Percentiles rank a stretch among this genome's conserved stretches.
Evolutionary conservation across 768 basidiomycete species (phyloP).

Genomic region (Lentinula aciculospora): DNA sequence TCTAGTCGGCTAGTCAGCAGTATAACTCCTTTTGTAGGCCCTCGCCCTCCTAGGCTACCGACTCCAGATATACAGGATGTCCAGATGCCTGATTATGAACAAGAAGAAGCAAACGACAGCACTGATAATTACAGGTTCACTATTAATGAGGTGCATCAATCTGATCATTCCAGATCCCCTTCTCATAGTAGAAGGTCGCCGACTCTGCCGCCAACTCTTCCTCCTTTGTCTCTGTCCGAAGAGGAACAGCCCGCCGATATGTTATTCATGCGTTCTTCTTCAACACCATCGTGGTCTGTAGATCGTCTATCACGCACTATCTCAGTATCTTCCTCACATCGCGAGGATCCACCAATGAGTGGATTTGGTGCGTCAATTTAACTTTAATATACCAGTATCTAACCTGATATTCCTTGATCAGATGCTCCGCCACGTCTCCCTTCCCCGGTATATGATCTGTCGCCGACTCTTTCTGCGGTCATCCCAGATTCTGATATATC

Average conservation of each 20-base stretch:
- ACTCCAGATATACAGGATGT: constrained; percentile 44
- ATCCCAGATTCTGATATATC: neutral
- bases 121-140: constrained; percentile 35
- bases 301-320: neutral
- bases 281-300: neutral
- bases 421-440: constrained; percentile 6
- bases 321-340: neutral
- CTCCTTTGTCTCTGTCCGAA: constrained; percentile 4
- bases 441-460: neutral
- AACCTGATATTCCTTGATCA: neutral
- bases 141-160: constrained; percentile 47
- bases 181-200: neutral
- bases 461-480: neutral
- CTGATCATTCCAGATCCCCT: constrained; percentile 32
- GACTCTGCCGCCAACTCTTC: constrained; percentile 9
- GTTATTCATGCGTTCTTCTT: neutral
- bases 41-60: constrained; percentile 32
- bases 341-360: neutral
- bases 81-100: constrained; percentile 41
- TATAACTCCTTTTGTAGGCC: constrained; percentile 8
- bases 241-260: neutral
- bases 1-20: constrained; percentile 11
- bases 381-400: neutral
- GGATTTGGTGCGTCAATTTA: neutral
- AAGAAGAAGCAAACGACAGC: constrained; percentile 14